Base-by-base conservation (phyloP, 345 rosid genomes). In the Salix brachista region DNA sequence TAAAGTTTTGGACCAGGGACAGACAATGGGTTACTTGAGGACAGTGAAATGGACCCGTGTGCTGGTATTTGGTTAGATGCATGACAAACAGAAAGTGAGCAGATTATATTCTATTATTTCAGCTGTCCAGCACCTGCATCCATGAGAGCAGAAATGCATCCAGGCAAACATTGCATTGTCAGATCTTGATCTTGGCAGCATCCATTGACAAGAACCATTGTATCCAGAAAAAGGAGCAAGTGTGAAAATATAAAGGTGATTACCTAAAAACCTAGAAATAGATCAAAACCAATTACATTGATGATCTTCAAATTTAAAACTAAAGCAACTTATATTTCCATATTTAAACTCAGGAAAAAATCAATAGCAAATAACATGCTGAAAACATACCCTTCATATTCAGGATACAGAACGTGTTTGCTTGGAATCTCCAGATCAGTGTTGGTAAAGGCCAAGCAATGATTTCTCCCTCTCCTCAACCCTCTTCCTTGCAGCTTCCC, bases 401-500 rank as follows among this genome's bases (percentile, higher is more conserved):
- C 37, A 69, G 25, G 65, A 41, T 73, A 52, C 21, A 65, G 58
- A 28, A 41, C 72, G 54, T 56, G 64, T 44, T 52, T 54, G 70
- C 71, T 77, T 76, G 77, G 67, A 61, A 65, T 30, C 37, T 72
- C 46, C 41, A 60, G 79, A 80, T 94, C 90, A 94, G 70, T 69
- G 87, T 69, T 89, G 87, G 86, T 95, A 93, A 79, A 93, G 91
- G 64, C 99, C 99, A 67, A 91, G 97, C 84, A 91, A 84, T 25
- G 93, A 70, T 83, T 92, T 93, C 84, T 95, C 97, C 78, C 99
- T 89, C 73, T 90, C 87, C 85, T 95, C 98, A 44, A 93, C 96
- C 79, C 97, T 90, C 90, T 89, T 95, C 82, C 85, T 90, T 32
- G 97, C 97, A 81, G 99, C 97, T 85, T 90, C 99, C 83, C 99